Base-by-base conservation (phyloP, 1,284 basidiomycete genomes). In the Cutaneotrichosporon cyanovorans region DNA sequence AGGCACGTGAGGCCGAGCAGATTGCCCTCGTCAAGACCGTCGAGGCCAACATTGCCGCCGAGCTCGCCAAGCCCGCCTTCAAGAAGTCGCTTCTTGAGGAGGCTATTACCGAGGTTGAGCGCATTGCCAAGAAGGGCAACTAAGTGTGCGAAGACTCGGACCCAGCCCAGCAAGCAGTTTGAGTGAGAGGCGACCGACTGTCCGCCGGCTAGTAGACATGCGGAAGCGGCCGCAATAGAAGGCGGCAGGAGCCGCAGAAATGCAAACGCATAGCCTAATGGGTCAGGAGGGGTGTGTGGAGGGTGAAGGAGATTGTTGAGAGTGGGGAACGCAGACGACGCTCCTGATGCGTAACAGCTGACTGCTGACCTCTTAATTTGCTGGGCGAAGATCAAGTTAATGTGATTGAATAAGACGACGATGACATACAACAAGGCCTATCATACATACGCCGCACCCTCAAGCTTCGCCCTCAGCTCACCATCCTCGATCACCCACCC, bases 1-100 rank as follows among this genome's bases (percentile, higher is more conserved):
- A 92, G 73, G 79, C 84, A 70, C 90, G 95, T 76, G 92, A 98
- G 79, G 85, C 80, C 65, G 90, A 98, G 77, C 95, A 98, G 80
- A 78, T 80, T 30, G 84, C 88, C 46, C 82, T 98, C 45, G 85
- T 90, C 56, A 84, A 85, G 78, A 75, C 78, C 48, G 84, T 98
- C 66, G 85, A 93, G 61, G 80, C 81, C 58, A 89, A 86, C 71
- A 89, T 97, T 45, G 76, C 88, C 60, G 81, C 84, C 64, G 78
- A 78, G 62, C 75, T 98, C 59, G 77, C 79, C 69, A 90, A 97
- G 63, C 87, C 92, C 67, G 95, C 88, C 79, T 82, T 85, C 50
- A 92, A 93, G 79, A 87, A 82, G 74, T 89, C 95, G 48, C 83
- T 98, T 64, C 78, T 98, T 53, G 71, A 80, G 56, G 81, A 82